Evolutionary conservation across 768 basidiomycete genomes (phyloP).

Genomic region (Leccinum sublutescens): DNA sequence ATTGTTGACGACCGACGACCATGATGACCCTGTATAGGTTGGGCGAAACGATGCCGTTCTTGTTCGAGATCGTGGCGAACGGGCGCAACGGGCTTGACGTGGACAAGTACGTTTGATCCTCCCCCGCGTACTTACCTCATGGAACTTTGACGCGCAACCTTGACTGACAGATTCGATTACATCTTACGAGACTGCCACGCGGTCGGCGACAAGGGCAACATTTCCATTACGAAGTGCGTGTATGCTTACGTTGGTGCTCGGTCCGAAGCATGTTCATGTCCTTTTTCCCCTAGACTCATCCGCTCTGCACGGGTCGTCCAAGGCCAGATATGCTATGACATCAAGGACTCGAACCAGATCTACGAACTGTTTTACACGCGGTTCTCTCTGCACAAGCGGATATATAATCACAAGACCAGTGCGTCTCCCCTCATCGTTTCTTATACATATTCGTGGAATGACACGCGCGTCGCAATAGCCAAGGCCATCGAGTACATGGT

Average conservation of each 20-base stretch:
- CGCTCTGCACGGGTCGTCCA: constrained; percentile 73
- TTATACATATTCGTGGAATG: no score
- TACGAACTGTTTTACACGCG: constrained; percentile 73
- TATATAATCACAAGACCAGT: constrained; percentile 79
- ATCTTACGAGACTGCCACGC: constrained; percentile 73
- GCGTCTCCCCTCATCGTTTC: not conserved
- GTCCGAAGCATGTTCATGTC: not conserved
- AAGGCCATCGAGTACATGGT: constrained; percentile 83
- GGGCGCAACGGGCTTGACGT: constrained; percentile 81
- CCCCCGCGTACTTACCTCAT: not conserved
- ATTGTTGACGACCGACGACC: no score
- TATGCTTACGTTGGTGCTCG: not conserved
- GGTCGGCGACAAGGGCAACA: constrained; percentile 60
- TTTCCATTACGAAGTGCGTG: constrained; percentile 46
- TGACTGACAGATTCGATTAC: constrained; percentile 70
- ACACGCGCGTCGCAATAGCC: constrained; percentile 36
- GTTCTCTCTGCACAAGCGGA: constrained; percentile 76
- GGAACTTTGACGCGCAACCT: not conserved
- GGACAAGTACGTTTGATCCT: constrained; percentile 56
- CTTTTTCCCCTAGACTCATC: constrained; percentile 49
- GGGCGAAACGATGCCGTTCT: constrained; percentile 58
- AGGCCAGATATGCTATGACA: constrained; percentile 74
- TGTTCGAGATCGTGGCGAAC: constrained; percentile 87
- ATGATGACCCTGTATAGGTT: constrained; percentile 11
- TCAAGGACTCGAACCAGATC: constrained; percentile 76